A percentile compares a stretch with the other conserved stretches of the same genome.
These are phyloP conservation scores for Pseudodiploospora longispora DNA, from an alignment of 2,329 filamentous ascomycete species.

Conservation along the genomic window DNA sequence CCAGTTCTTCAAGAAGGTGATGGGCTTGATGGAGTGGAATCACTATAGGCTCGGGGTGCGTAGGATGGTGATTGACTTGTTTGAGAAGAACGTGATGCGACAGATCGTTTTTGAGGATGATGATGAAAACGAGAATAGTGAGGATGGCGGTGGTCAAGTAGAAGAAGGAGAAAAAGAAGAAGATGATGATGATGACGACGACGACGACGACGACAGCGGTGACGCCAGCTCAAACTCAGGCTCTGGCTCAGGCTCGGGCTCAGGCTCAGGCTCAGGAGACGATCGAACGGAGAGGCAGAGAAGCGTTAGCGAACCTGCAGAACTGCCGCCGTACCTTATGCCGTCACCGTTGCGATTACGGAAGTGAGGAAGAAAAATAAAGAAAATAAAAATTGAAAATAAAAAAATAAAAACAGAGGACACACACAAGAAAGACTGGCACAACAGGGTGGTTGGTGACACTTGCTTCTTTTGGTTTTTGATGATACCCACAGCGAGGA, in stretches of 20 bases:
- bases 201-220: constrained; percentile 37
- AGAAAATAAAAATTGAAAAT: neutral
- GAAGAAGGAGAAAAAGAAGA: constrained; percentile 26
- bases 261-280: constrained; percentile 32
- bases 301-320: constrained; percentile 39
- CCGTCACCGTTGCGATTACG: constrained; percentile 26
- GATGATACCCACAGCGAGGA: too few species aligned
- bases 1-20: constrained; percentile 73
- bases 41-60: constrained; percentile 83
- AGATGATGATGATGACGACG: constrained; percentile 51
- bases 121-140: constrained; percentile 56
- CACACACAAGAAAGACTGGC: too few species aligned
- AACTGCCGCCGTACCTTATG: constrained; percentile 24
- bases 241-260: too few species aligned
- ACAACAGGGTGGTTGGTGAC: too few species aligned
- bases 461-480: too few species aligned
- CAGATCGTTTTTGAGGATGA: constrained; percentile 67
- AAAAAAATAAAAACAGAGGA: too few species aligned
- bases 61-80: constrained; percentile 86
- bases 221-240: constrained; percentile 49
- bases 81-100: constrained; percentile 82
- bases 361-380: constrained; percentile 18
- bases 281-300: constrained; percentile 51
- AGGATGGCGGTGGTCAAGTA: constrained; percentile 34
- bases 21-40: constrained; percentile 78